Percentiles rank a stretch among this genome's conserved stretches.
phyloP scores from a whole-genome alignment of 371 early-diverging fungal species.

The Mucor velutinosus region DNA sequence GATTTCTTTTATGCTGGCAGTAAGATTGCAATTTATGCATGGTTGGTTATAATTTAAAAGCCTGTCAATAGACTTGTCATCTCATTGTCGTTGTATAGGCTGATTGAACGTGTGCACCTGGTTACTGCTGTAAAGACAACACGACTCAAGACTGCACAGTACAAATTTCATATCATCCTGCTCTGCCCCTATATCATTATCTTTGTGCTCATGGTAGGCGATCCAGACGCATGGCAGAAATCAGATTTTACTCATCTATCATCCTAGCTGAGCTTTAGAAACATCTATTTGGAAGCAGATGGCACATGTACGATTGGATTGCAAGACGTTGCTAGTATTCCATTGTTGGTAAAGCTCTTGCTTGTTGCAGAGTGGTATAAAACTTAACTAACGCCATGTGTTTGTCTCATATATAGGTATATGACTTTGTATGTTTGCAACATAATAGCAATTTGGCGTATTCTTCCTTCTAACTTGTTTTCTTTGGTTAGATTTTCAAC shows the following conservation, averaged over 20 bases:
- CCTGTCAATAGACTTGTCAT: not conserved
- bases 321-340: conserved; percentile 52
- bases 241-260: not conserved
- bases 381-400: not conserved
- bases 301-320: conserved; percentile 56
- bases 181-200: conserved; percentile 49
- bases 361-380: not conserved
- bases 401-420: conserved; percentile 15
- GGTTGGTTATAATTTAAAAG: conserved; percentile 25
- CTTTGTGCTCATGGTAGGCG: conserved; percentile 45
- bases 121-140: conserved; percentile 49
- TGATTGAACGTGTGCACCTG: conserved; percentile 50
- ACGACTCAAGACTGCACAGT: conserved; percentile 42
- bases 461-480: not conserved
- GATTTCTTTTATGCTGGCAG: conserved; percentile 53
- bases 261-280: conserved; percentile 27
- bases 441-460: not conserved
- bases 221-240: not conserved
- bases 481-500: conserved; percentile 38
- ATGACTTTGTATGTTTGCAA: conserved; percentile 45
- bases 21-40: conserved; percentile 49
- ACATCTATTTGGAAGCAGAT: conserved; percentile 42
- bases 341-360: conserved; percentile 38
- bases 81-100: conserved; percentile 19
- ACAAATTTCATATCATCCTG: conserved; percentile 49